A percentile compares a stretch with the other conserved stretches of the same genome.
Evolutionary conservation across 805 yeast species (phyloP).

Genomic region (Cephaloascus fragrans): DNA sequence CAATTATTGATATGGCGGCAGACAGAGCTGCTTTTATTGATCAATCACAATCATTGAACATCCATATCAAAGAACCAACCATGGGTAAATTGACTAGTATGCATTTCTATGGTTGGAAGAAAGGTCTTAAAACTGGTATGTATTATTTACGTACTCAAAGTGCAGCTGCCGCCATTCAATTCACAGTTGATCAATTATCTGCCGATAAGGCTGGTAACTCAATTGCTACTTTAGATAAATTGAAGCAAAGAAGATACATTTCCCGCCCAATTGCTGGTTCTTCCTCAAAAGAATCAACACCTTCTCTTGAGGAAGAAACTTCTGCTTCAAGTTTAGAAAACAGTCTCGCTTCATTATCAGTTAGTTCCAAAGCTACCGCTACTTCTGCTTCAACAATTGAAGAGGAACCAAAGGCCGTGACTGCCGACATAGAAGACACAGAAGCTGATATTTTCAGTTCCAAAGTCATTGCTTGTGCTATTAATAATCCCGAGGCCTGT

Average conservation of each 20-base stretch:
- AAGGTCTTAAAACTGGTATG: constrained; percentile 98
- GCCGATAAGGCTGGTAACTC: constrained; percentile 26
- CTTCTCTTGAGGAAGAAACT: constrained; percentile 20
- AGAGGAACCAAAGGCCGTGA: constrained; percentile 3
- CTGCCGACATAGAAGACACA: constrained; percentile 8
- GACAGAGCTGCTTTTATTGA: constrained; percentile 65
- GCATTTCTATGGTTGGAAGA: constrained; percentile 99
- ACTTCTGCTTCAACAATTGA: constrained; percentile 7
- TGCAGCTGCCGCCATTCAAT: constrained; percentile 27
- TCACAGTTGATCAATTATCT: constrained; percentile 36
- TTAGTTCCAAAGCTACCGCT: constrained; percentile 5
- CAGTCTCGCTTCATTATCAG: constrained; percentile 35
- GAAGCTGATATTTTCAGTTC: constrained; percentile 85
- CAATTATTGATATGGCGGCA: constrained; percentile 79
- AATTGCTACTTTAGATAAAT: constrained; percentile 26
- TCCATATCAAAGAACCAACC: constrained; percentile 28
- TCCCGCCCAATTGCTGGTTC: constrained; percentile 9
- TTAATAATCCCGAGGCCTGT: constrained; percentile 94
- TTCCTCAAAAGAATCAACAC: constrained; percentile 13
- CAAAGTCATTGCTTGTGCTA: constrained; percentile 93
- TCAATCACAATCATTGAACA: constrained; percentile 23
- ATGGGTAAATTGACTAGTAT: constrained; percentile 94
- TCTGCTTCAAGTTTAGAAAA: constrained; percentile 33
- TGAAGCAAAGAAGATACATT: constrained; percentile 27
- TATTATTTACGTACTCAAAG: constrained; percentile 60